Conservation (phyloP, 768 basidiomycete genomes). For the Phlegmacium glaucopus region DNA sequence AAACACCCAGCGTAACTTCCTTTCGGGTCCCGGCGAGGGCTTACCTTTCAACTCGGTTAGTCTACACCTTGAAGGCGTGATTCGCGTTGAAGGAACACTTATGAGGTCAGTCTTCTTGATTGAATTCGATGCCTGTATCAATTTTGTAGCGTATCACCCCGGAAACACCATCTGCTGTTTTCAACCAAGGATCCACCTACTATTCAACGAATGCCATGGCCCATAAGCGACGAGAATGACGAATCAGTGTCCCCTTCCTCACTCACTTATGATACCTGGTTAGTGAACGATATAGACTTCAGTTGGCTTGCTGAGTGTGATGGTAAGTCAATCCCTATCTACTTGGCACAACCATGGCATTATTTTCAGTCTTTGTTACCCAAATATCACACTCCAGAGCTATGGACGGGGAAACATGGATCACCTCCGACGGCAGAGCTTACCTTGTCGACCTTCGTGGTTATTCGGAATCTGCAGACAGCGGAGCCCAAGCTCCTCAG, state of each 20-base stretch:
- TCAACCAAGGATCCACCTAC: conserved; percentile 73
- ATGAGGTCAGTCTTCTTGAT: conserved; percentile 47
- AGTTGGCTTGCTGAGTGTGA: conserved; percentile 73
- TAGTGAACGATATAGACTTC: conserved; percentile 48
- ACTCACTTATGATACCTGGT: conserved; percentile 54
- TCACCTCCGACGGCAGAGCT: conserved; percentile 80
- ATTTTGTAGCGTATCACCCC: conserved; percentile 63
- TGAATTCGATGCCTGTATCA: conserved; percentile 6
- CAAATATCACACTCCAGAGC: conserved; percentile 57
- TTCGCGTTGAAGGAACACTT: conserved; percentile 72
- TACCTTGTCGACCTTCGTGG: conserved; percentile 72
- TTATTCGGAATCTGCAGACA: conserved; percentile 17
- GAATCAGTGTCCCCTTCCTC: conserved; percentile 24
- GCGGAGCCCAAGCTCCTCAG: too few relatives aligned
- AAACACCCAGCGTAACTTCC: conserved; percentile 62
- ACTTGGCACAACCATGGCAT: not conserved
- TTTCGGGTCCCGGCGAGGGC: conserved; percentile 80
- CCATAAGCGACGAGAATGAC: conserved; percentile 41
- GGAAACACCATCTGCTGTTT: conserved; percentile 66
- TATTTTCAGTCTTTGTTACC: conserved; percentile 53
- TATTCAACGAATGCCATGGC: conserved; percentile 86
- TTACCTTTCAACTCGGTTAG: conserved; percentile 63
- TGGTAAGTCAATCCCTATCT: conserved; percentile 40
- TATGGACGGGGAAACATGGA: conserved; percentile 74
- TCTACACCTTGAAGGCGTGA: conserved; percentile 77